Evolutionary conservation across 2,329 filamentous ascomycete species (phyloP), one percentile per base, ranked within the genome.

Genomic region (Cladosporium sp.): DNA sequence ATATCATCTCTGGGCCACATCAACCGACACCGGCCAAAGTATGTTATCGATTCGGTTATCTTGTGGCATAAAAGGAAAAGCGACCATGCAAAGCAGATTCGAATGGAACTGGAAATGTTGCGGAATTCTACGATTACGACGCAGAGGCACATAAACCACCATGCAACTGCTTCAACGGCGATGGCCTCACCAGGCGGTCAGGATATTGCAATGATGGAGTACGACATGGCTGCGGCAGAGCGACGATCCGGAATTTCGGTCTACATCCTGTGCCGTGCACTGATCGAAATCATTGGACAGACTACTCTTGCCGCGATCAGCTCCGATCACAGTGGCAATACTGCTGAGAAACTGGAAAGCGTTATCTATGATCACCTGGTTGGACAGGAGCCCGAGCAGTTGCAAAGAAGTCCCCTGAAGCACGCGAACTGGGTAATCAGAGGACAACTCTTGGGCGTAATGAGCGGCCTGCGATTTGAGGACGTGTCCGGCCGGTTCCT

Each of bases 381-480:
- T 6, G 55, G 55, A 55, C 57, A 59, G 37, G 57, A 59, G 42
- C 57, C 57, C 1, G 57, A 59, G 14, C 51, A 54, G 19, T n/a
- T 55, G 19, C 57, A 54, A 25, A 59, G 43, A 28, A 59, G 57
- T 22, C 15, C 57, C 30, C 22, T 59, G 39, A 91, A 92, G 64
- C 86, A 94, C 74, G 90, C 94, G 14, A 99, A 99, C 68, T 99
- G 93, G 93, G 89, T 90, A 60, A 86, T 99, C 2, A 97, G 97
- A 72, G 88, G 91, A 19, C 90, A 96, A 68, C 79, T 99, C 3
- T 83, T 99, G 1, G 94, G 95, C n/a, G 88, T 92, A 39, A 96
- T 99, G 89, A 97, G 94, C 74, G 88, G 89, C 45, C 87, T 94
- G 64, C 93, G 95, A 70, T 97, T 99, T 72, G 78, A 85, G 15